Evolutionary conservation across 306 rosid genomes (phyloP), one percentile per base, ranked within the genome.

Genomic region (Benincasa hispida): DNA sequence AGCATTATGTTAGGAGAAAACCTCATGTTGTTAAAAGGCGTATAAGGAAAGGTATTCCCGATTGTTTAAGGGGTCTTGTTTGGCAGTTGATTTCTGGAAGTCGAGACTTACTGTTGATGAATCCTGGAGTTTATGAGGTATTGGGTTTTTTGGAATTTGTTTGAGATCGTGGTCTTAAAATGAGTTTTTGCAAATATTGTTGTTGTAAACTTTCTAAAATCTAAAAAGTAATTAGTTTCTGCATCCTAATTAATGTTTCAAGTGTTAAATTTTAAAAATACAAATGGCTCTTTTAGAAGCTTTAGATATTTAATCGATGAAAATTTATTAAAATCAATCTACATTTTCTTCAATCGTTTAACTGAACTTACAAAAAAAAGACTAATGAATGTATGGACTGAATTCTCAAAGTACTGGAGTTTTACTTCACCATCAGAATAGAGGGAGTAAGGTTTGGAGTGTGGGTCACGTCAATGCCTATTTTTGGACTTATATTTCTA

Each of bases 51-150:
- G 99, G 99, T 79, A 94, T 94, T 84, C 99, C 99, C 51, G 99
- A 94, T 90, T 94, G 99, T 86, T 88, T 94, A 84, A 87, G 97
- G 79, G 99, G 99, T 41, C 96, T 92, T 54, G 99, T 94, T 41
- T 94, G 99, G 99, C 99, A 94, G 86, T 84, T 94, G 88, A 92
- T 94, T 81, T 94, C 99, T 72, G 99, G 96, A 84, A 92, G 99
- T 83, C 89, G 96, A 57, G 99, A 94, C 81, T 92, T 94, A 61
- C 82, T 94, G 85, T 87, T 94, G 85, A 94, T 94, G 98, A 94
- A 92, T 68, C 99, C 99, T 56, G 99, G 99, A 78, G 96, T 94
- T 80, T 92, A 92, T 69, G 96, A 94, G 98, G 98, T 94, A 90
- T 76, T 76, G 51, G 27, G 74, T 50, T 74, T 76, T 48, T 72